These are phyloP conservation scores for Syzygium jambos DNA, from an alignment of 345 rosid genomes.

Conservation along the genomic window DNA sequence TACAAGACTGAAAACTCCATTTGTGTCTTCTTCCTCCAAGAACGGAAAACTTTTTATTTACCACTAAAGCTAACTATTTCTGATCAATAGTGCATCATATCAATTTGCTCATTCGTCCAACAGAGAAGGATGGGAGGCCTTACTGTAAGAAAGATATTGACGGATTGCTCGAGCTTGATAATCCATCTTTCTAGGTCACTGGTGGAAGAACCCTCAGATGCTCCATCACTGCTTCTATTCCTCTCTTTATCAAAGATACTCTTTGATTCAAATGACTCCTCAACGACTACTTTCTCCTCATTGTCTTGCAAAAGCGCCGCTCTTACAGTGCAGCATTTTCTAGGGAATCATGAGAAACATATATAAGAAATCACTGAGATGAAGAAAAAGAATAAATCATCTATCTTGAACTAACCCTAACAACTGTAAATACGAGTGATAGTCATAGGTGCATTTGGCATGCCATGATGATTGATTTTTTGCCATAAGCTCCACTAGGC, in stretches of 20 bases:
- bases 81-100: neutral
- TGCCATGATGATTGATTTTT: neutral
- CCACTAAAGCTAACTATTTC: neutral
- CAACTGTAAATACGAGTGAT: neutral
- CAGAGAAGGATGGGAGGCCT: neutral
- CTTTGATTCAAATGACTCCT: constrained; percentile 54
- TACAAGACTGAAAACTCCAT: neutral
- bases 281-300: constrained; percentile 63
- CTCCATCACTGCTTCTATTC: constrained; percentile 12
- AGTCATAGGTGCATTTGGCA: neutral
- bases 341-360: neutral
- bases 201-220: constrained; percentile 19
- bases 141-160: constrained; percentile 82
- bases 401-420: neutral
- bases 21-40: neutral
- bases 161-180: constrained; percentile 67
- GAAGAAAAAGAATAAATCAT: neutral
- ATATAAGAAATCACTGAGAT: neutral
- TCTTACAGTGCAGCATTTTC: constrained; percentile 34
- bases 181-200: constrained; percentile 39
- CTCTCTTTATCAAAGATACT: constrained; percentile 14
- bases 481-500: neutral
- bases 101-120: neutral
- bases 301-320: constrained; percentile 58
- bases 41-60: neutral